Base-by-base conservation (phyloP, 2,329 filamentous ascomycete species). In the Tolypocladium sp. region DNA sequence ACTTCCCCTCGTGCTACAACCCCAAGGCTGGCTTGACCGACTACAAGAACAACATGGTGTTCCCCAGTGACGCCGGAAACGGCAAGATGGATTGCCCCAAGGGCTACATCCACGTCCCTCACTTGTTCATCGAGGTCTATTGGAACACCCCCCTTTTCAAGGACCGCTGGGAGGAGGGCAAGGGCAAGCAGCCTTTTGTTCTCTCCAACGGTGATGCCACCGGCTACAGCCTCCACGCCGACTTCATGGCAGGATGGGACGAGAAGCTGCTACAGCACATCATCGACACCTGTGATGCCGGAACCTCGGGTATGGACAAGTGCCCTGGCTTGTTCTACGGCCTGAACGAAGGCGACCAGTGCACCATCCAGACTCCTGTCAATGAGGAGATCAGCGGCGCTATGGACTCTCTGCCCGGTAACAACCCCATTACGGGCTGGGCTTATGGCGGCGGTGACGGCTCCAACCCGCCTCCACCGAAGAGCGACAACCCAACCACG, bases 181-280 rank as follows among this genome's bases (percentile, higher is more conserved):
- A 79, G 61, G 82, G 81, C 65, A 69, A 68, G 30, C 82, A 84
- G 73, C 86, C 85, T 13, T 90, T 90, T 66, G 84, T 90, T 58
- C 82, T 89, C 51, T 77, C 87, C 63, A 86, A 85, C 67, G 88
- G 88, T 52, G 88, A 92, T 59, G 76, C 79, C 25, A 89, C 88
- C 13, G 89, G 88, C 59, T 90, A 83, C 75, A 84, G 83, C 65
- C 81, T 81, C 61, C 88, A 91, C 72, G 87, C 80, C 55, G 88
- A 92, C 71, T 91, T 92, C 74, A 73, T 89, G 63, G 84, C 88
- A 62, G 88, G 83, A 20, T 92, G 89, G 89, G 84, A 91, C 64
- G 77, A 82, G 62, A 71, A 76, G 35, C 78, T 81, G 53, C 83
- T 90, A 56, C 85, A 88, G 71, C 77, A 81, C 61, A 87, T 89